Evolutionary conservation across 306 rosid genomes (phyloP).

Genomic region (Bauhinia variegata): DNA sequence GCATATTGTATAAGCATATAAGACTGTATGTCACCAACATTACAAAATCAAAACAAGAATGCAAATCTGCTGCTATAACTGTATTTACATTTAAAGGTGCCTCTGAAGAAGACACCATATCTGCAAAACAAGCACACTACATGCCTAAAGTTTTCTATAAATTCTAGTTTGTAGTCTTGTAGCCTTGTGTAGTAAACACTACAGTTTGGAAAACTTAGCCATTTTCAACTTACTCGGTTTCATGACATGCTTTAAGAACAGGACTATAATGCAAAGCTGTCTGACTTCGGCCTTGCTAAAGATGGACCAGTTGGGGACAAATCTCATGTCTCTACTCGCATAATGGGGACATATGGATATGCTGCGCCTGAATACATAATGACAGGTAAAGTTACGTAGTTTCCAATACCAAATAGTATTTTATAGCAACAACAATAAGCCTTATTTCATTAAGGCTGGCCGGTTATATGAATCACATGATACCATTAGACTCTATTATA

Average conservation of each 20-base stretch:
- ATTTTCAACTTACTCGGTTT: slow-evolving; percentile 18
- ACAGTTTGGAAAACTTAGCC: background rate
- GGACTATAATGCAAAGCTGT: slow-evolving; percentile 96
- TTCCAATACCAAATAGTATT: background rate
- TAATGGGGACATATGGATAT: slow-evolving; percentile 98
- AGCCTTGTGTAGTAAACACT: slow-evolving; percentile 4
- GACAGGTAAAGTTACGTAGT: slow-evolving; percentile 61
- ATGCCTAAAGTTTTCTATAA: slow-evolving; percentile 1
- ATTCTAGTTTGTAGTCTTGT: background rate
- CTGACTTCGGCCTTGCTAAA: slow-evolving; percentile 96
- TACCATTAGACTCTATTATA: too few relatives aligned
- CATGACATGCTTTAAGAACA: slow-evolving; percentile 41
- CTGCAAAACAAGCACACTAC: background rate
- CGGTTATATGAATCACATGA: too few relatives aligned
- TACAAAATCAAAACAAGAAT: slow-evolving; percentile 25
- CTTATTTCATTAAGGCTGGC: too few relatives aligned
- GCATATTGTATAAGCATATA: background rate
- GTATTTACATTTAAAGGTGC: background rate
- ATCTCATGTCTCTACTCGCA: slow-evolving; percentile 93
- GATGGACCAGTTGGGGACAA: slow-evolving; percentile 97
- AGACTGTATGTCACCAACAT: background rate
- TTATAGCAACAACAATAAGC: too few relatives aligned
- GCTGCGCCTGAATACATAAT: slow-evolving; percentile 97
- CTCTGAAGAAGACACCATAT: background rate
- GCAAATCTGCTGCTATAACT: background rate